Evolutionary conservation across 805 yeast genomes (phyloP).

Genomic region (Nakazawaea ernobii): DNA sequence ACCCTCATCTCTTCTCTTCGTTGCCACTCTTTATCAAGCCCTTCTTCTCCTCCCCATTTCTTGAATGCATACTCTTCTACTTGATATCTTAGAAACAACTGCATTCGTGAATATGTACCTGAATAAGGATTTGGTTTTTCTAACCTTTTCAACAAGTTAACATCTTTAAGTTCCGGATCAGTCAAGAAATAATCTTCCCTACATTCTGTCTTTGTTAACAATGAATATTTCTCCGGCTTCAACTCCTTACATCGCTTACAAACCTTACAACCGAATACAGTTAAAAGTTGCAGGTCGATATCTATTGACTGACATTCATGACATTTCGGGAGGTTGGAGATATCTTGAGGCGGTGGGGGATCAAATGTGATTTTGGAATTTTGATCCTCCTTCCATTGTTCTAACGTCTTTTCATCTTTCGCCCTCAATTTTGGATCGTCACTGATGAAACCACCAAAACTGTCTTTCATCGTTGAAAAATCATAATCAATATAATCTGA

Average conservation of each 20-base stretch:
- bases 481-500: slow-evolving; percentile 80
- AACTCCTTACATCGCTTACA: slow-evolving; percentile 73
- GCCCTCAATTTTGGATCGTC: slow-evolving; percentile 26
- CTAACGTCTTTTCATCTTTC: slow-evolving; percentile 34
- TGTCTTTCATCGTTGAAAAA: slow-evolving; percentile 83
- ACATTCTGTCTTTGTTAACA: slow-evolving; percentile 93
- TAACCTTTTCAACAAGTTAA: slow-evolving; percentile 58
- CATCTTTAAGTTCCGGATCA: slow-evolving; percentile 85
- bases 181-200: slow-evolving; percentile 87
- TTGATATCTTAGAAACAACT: slow-evolving; percentile 80
- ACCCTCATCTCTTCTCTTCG: slow-evolving; percentile 69
- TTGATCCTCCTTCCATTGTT: slow-evolving; percentile 54
- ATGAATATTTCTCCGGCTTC: slow-evolving; percentile 81
- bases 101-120: slow-evolving; percentile 85
- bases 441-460: slow-evolving; percentile 77
- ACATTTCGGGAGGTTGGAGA: slow-evolving; percentile 74
- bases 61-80: slow-evolving; percentile 90
- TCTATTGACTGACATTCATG: slow-evolving; percentile 79
- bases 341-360: slow-evolving; percentile 67
- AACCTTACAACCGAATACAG: slow-evolving; percentile 69
- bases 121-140: slow-evolving; percentile 96
- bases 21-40: slow-evolving; percentile 89
- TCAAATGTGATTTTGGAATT: slow-evolving; percentile 40
- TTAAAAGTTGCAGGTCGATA: slow-evolving; percentile 64
- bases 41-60: slow-evolving; percentile 92